Evolutionary conservation across 1,284 basidiomycete species (phyloP), one percentile per base, ranked within the genome.

Genomic region (Xanthoconium separans): DNA sequence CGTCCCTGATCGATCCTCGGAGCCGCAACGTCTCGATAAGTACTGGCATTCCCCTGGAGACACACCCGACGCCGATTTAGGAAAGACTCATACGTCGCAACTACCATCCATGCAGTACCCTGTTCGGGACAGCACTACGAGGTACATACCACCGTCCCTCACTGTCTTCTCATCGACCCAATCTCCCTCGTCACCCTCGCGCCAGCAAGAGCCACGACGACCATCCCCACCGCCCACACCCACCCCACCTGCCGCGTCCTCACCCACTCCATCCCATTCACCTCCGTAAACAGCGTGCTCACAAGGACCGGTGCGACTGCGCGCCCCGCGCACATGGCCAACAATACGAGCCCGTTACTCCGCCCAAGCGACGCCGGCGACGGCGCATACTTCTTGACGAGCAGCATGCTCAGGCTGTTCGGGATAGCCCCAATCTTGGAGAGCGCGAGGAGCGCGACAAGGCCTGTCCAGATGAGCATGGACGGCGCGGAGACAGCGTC

Each of bases 271-370:
- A 48, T 29, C 31, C 58, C 60, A 11, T 66, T 66, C n/a, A 63
- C 44, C 1, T 46, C 47, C 9, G 65, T 61, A n/a, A 64, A 64
- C 43, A 65, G 7, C 22, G 54, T 39, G 12, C 64, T 64, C 13
- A 61, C 54, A 3, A 53, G n/a, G 7, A 66, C 12, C 8, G 62
- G 64, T 1, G 39, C 61, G 2, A 65, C 29, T 0, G 60, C 44
- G 7, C 62, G 59, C 34, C 64, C 62, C 8, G 54, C 12, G 18
- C 59, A 64, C 64, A 64, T 60, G 10, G 60, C 31, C 16, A 66
- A 51, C 16, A 64, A 54, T 24, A 66, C 62, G 1, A 63, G 50
- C 30, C 64, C 59, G 7, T 66, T 62, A 27, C 62, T 62, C 33
- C 45, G 50, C 3, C 62, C 62, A 2, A 54, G 50, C 27, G 44